These are phyloP conservation scores for Aspergillus calidoustus DNA, from an alignment of 2,329 filamentous ascomycete species.

Conservation along the genomic window DNA sequence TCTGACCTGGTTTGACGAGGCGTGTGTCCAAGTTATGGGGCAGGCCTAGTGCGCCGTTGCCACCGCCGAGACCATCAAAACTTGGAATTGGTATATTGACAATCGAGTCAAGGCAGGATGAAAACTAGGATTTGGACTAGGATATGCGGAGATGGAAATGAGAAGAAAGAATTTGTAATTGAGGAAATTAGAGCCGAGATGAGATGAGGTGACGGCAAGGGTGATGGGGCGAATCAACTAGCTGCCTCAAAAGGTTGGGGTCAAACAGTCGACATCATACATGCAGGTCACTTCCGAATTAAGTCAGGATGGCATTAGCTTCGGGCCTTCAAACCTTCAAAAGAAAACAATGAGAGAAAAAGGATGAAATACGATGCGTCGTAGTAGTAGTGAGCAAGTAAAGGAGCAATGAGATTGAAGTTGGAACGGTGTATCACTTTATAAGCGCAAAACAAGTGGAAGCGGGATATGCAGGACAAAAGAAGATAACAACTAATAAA, in stretches of 20 bases:
- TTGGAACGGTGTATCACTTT: background rate
- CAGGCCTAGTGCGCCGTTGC: background rate
- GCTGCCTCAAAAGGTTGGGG: background rate
- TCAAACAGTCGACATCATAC: constrained; percentile 1
- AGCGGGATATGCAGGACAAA: constrained; percentile 3
- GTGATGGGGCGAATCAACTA: background rate
- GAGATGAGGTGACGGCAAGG: background rate
- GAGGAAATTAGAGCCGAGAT: background rate
- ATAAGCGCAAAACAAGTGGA: background rate
- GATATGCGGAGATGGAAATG: background rate
- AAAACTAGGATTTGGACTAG: background rate
- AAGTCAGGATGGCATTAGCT: background rate
- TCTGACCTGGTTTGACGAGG: no score
- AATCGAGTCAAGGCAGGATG: background rate
- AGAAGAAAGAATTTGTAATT: background rate
- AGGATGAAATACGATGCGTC: background rate
- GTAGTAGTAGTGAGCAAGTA: background rate
- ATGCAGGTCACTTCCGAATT: constrained; percentile 1
- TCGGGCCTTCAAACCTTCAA: background rate
- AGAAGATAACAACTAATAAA: background rate
- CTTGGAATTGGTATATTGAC: background rate
- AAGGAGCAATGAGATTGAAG: background rate
- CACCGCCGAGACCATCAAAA: background rate
- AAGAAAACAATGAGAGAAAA: background rate
- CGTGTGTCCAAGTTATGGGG: no score